These are phyloP conservation scores for Chrysoporthe puriensis DNA, from an alignment of 2,329 filamentous ascomycete species.

Conservation along the genomic window DNA sequence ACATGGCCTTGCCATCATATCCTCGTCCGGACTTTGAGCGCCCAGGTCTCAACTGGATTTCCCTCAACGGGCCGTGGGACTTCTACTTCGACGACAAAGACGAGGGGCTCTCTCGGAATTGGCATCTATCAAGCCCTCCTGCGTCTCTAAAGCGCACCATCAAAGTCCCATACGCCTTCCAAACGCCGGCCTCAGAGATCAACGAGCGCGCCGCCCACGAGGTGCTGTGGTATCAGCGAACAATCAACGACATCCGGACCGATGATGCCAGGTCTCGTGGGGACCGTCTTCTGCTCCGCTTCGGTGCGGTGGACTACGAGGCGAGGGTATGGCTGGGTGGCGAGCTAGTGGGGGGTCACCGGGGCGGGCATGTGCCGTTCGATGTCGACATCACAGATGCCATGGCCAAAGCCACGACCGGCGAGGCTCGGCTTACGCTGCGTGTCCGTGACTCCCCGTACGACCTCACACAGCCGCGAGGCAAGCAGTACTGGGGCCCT, in stretches of 20 bases:
- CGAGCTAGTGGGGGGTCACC: slow-evolving; percentile 55
- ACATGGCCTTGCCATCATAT: slow-evolving; percentile 42
- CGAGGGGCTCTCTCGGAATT: slow-evolving; percentile 53
- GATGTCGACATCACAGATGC: slow-evolving; percentile 61
- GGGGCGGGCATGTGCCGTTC: slow-evolving; percentile 63
- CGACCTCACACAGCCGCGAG: slow-evolving; percentile 66
- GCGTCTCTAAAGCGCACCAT: slow-evolving; percentile 55
- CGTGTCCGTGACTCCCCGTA: slow-evolving; percentile 66
- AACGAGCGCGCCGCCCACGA: slow-evolving; percentile 65
- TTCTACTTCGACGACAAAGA: slow-evolving; percentile 70
- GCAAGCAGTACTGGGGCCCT: slow-evolving; percentile 69
- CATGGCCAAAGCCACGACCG: slow-evolving; percentile 35
- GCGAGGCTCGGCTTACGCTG: slow-evolving; percentile 50
- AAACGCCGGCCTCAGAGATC: slow-evolving; percentile 65
- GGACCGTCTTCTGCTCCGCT: slow-evolving; percentile 54
- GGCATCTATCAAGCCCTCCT: slow-evolving; percentile 58
- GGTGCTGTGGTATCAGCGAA: slow-evolving; percentile 68
- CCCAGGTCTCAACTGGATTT: slow-evolving; percentile 57
- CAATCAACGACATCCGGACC: slow-evolving; percentile 53
- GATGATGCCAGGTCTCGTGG: slow-evolving; percentile 44
- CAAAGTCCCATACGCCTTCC: slow-evolving; percentile 67
- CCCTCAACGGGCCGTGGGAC: slow-evolving; percentile 66
- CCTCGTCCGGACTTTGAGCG: slow-evolving; percentile 69
- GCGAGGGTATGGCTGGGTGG: slow-evolving; percentile 62
- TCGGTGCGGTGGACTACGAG: slow-evolving; percentile 66